Evolutionary conservation across 164 flowering plant genomes (phyloP), one percentile per base, ranked within the genome.

Genomic region (Nelumbo lutea): DNA sequence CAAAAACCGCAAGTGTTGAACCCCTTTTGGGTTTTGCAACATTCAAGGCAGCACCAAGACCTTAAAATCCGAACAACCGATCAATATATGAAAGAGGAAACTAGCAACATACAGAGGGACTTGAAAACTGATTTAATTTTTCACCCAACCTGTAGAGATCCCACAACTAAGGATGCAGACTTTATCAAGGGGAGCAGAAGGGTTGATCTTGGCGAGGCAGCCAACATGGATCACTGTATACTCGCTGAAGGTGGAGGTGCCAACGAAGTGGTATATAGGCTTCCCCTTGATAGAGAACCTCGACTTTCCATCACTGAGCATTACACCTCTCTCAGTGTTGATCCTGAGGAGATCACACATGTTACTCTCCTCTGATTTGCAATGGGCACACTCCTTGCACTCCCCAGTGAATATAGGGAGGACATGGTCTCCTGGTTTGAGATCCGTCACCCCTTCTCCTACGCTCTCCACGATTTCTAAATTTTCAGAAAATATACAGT

Each of bases 201-300:
- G 48, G 48, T 88, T 84, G 72, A 92, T 84, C 86, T 90, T 90
- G 14, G 90, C 92, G 4, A 92, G 15, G 68, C 91, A 87, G 6
- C 91, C 96, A 41, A 72, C 86, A 68, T 91, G 97, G 46, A 84
- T 76, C 8, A 91, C 93, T 0, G 91, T 91, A 87, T 88, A 91
- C 61, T 89, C 86, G 48, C 97, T 90, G 60, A 90, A 91, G 6
- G 96, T 91, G 50, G 92, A 90, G 4, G 93, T 88, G 0, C 97
- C 97, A 42, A 90, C 72, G 66, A 27, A 27, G 27, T 27, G 27
- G 27, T 27, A 7, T 46, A 7, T 46, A 7, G 48, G 48, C 1
- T 46, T 69, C 0, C 96, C 96, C 42, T 83, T 80, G 52, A 79
- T 85, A 8, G 88, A 75, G 48, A 85, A 85, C 47, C 91, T 78